Conservation (phyloP, 192 early-diverging fungal species). For the Coemansia guatemalensis region DNA sequence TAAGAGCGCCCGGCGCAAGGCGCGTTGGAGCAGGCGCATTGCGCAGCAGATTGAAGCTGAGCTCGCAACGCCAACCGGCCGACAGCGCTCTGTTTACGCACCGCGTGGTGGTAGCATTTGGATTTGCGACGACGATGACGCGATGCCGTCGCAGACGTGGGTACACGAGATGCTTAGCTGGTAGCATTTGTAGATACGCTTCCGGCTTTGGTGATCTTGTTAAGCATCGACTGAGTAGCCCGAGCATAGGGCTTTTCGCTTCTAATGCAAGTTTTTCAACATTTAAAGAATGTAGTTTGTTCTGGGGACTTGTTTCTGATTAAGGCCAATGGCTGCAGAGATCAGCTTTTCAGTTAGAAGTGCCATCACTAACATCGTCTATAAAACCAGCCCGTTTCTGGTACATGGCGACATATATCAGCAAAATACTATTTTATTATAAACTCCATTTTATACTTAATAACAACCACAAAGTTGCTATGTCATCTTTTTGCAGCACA, state of each 20-base stretch:
- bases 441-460: too few species aligned
- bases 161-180: slow-evolving; percentile 38
- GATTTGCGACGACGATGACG: slow-evolving; percentile 50
- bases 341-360: too few species aligned
- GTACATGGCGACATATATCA: too few species aligned
- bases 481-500: too few species aligned
- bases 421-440: too few species aligned
- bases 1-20: slow-evolving; percentile 10
- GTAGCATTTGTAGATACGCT: slow-evolving; percentile 2
- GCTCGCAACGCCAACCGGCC: not conserved
- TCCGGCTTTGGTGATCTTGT: not conserved
- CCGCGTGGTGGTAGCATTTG: slow-evolving; percentile 49
- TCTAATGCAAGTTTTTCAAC: not conserved
- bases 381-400: too few species aligned
- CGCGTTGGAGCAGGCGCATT: slow-evolving; percentile 31
- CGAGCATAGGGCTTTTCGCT: not conserved
- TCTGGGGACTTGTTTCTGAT: too few species aligned
- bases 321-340: too few species aligned
- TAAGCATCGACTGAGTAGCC: not conserved
- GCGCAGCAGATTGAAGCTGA: slow-evolving; percentile 24
- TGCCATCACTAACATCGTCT: too few species aligned
- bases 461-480: too few species aligned
- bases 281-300: too few species aligned
- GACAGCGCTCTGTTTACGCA: slow-evolving; percentile 24
- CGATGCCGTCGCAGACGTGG: slow-evolving; percentile 48